Evolutionary conservation across 768 basidiomycete genomes (phyloP).

Genomic region (Trametes punicea): DNA sequence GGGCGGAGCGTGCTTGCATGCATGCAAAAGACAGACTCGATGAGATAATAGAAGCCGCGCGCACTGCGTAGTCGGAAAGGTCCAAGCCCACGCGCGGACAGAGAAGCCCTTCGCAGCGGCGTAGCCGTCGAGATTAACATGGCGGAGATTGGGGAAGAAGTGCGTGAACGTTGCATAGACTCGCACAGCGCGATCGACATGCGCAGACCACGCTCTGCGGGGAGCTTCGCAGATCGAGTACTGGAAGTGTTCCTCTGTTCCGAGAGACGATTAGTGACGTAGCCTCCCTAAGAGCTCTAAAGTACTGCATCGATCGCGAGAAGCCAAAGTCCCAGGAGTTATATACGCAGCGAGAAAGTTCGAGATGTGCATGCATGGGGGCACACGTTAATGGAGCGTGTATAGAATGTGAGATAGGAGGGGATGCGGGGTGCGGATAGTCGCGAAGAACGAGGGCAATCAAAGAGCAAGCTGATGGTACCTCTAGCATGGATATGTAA

Average conservation of each 20-base stretch:
- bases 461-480: slow-evolving; percentile 5
- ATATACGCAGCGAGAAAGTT: not conserved
- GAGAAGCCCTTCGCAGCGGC: not conserved
- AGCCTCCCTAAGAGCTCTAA: slow-evolving; percentile 4
- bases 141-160: slow-evolving; percentile 1
- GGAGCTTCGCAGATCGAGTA: not conserved
- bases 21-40: too few species aligned
- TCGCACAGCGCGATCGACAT: slow-evolving; percentile 8
- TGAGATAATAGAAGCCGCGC: too few species aligned
- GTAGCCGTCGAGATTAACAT: not conserved
- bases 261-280: not conserved
- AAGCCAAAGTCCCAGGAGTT: slow-evolving; percentile 2
- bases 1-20: too few species aligned
- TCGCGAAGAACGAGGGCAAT: not conserved
- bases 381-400: not conserved
- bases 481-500: slow-evolving; percentile 4
- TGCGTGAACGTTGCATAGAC: not conserved
- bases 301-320: slow-evolving; percentile 1
- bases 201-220: slow-evolving; percentile 6
- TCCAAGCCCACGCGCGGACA: not conserved
- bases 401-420: not conserved
- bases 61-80: too few species aligned
- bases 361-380: not conserved
- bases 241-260: not conserved
- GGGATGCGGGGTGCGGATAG: not conserved